phyloP scores from a whole-genome alignment of 139 green algal genomes.

The Marvania coccoides region DNA sequence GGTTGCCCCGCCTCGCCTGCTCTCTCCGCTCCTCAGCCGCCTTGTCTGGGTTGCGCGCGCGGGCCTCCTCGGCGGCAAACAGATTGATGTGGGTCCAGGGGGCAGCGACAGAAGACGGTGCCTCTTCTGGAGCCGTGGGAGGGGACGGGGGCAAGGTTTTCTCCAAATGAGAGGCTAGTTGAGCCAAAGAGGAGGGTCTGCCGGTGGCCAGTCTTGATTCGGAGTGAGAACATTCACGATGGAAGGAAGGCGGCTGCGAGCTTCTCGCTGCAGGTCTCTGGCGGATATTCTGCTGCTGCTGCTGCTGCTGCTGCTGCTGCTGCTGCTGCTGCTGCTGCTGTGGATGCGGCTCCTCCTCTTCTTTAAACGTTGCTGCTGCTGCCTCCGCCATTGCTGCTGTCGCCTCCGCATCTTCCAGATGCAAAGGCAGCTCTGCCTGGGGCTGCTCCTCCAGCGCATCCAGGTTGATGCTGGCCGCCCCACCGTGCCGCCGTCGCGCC shows the following conservation, averaged over 20 bases:
- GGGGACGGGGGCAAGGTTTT: no score
- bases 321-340: not conserved
- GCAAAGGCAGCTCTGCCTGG: no score
- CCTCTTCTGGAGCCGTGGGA: no score
- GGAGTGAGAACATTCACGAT: no score
- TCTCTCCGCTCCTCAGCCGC: constrained; percentile 17
- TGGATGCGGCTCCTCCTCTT: not conserved
- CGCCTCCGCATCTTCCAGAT: no score
- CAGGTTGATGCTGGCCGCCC: not conserved
- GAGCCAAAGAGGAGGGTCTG: not conserved
- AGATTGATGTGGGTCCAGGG: constrained; percentile 66
- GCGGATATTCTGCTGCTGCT: not conserved
- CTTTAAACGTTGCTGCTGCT: not conserved
- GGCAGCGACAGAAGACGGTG: no score
- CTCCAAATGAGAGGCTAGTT: constrained; percentile 2
- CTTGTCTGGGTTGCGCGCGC: not conserved
- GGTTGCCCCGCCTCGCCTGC: constrained; percentile 43
- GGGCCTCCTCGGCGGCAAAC: constrained; percentile 30
- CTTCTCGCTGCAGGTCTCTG: not conserved
- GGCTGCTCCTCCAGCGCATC: constrained; percentile 3
- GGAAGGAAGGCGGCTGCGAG: no score
- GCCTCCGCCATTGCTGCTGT: no score
- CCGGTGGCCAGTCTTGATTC: no score
- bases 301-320: constrained; percentile 4
- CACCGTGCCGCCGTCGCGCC: constrained; percentile 12